Evolutionary conservation across 805 yeast species (phyloP), one percentile per base, ranked within the genome.

Genomic region (Candida nitratophila): DNA sequence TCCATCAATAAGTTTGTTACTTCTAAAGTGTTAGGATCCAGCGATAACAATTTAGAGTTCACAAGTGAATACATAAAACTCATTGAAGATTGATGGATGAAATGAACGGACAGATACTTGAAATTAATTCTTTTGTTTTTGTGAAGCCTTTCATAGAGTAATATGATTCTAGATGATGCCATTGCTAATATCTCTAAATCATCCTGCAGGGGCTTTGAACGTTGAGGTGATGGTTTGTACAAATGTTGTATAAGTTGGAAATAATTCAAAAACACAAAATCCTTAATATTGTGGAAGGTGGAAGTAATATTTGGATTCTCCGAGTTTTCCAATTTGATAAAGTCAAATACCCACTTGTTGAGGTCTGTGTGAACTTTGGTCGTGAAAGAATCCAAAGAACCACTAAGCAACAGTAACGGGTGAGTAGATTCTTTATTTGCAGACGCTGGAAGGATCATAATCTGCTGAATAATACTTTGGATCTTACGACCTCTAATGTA

Each of bases 21-120:
- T 20, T 41, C 34, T 11, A 45, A 14, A 27, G 47, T 47, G 11
- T 41, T 21, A 3, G 48, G 37, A 12, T 34, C 29, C 4, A 41
- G 35, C 1, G 44, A 46, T 17, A 51, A 43, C 9, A 40, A 47
- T n/a, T 47, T 42, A 3, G 54, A 50, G 36, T 54, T 50, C 20
- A 53, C 47, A 20, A 54, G 34, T 16, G 53, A 48, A 38, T 51
- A 54, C 31, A 48, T 44, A 14, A 47, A 42, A 9, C 50, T 47
- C 22, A 53, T 40, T 1, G 54, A 55, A 5, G 55, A 46, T 26
- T 50, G 54, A 40, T 54, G 50, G 14, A 53, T 50, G 14, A 53
- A 50, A 42, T 51, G 44, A 17, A 54, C 50, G 1, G 59, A 53
- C 3, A 54, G 44, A 38, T 42, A 53, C 46, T 52, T 51, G 43